Base-by-base conservation (phyloP, 176 grass and related monocot species). In the Oryza glumipatula region DNA sequence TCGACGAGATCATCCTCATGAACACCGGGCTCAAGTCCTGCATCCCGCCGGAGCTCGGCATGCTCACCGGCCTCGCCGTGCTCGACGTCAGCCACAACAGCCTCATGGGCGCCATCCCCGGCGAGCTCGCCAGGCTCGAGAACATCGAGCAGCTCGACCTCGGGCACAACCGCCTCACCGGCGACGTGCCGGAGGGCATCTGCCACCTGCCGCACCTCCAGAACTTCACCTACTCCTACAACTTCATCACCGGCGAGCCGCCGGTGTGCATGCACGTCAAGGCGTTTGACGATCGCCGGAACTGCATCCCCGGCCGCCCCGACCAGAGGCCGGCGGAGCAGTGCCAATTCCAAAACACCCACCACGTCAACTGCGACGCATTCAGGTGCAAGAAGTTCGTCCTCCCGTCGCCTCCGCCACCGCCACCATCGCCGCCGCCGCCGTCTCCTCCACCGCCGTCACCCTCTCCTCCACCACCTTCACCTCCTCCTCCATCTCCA, bases 211-310 rank as follows among this genome's bases (percentile, higher is more conserved):
- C 94, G 4, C 86, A 60, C 6, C 84, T 97, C 3, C 81, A 97
- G 89, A 97, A 97, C 67, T 88, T 97, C 76, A 94, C 91, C 21
- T 93, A 91, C 79, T 92, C 89, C 1, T 97, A 90, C 83, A 97
- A 97, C 70, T 97, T 88, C 75, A 91, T 97, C 82, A 82, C 85
- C 9, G 87, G 91, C 13, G 91, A 94, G 76, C 89, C 94, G 67
- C 80, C 79, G 3, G 85, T 71, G 9, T 97, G 94, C 85, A 47
- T 91, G 2, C 78, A 90, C 71, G 72, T 97, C 23, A 78, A 65
- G 63, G 74, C 44, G 5, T 9, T 83, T 12, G 41, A 81, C 54
- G 91, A 97, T 38, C 82, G 79, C 49, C 68, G 82, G 76, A 97
- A 97, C 74, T 97, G 94, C 72, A 89, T 97, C 28, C 79, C 89